Evolutionary conservation across 1,284 basidiomycete species (phyloP), one percentile per base, ranked within the genome.

Genomic region (Irpex lacteus): DNA sequence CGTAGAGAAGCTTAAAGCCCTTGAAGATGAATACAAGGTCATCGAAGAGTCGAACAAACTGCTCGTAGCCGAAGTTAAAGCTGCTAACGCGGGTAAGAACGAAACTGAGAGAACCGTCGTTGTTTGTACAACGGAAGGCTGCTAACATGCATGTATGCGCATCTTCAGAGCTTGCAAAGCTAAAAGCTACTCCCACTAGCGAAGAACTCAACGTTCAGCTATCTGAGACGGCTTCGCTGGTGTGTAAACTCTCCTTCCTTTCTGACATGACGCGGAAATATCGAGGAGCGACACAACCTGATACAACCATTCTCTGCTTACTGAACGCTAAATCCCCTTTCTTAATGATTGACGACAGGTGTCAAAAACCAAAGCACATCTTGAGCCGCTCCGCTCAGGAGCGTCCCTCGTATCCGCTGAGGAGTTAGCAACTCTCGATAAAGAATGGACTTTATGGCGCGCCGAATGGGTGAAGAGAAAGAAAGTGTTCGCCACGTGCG

Each of bases 391-490:
- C 44, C 85, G 88, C 36, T 78, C 83, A 15, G 90, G 89, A 18
- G 82, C 85, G 7, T 82, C 85, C 9, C 81, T 89, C 26, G 81
- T 93, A 36, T 90, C 90, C 15, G 78, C 84, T 5, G 85, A 85
- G 66, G 90, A 92, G 53, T 78, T 90, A 15, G 81, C 80, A 1
- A 76, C 81, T 64, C 76, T 91, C 53, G 86, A 91, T 60, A 70
- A 75, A 2, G 89, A 92, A 54, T 92, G 91, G 90, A 74, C 69
- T 2, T 85, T 81, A 70, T 92, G 91, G 90, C 79, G 87, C 65
- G 75, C 77, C 1, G 89, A 94, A 77, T 94, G 92, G 92, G 72
- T 84, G 49, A 80, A 80, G 40, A 79, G 92, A 61, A 85, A 81
- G 71, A 91, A 90, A 71, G 75, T 88, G 1, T 94, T 90, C 75